Conservation (phyloP, 2,329 filamentous ascomycete genomes). For the Fusarium annulatum region DNA sequence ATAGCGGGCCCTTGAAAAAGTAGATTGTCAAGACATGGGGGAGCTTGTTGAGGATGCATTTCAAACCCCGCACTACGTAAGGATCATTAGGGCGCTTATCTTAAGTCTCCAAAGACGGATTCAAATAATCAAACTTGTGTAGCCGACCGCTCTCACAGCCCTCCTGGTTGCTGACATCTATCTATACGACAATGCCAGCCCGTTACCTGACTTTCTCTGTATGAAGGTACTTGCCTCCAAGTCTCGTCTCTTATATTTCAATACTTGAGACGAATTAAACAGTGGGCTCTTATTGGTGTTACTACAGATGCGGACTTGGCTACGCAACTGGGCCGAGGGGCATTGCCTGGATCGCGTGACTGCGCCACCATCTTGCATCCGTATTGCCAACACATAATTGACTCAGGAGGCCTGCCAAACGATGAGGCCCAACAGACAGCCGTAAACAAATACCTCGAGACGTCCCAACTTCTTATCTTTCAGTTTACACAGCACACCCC, state of each 20-base stretch:
- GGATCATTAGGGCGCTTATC: rapidly evolving
- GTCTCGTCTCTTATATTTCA: no score
- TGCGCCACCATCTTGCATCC: background rate
- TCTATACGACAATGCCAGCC: background rate
- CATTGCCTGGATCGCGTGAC: background rate
- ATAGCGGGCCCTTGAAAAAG: background rate
- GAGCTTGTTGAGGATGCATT: background rate
- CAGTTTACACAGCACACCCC: rapidly evolving
- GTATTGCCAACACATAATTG: background rate
- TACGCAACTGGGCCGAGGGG: background rate
- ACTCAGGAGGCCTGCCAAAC: background rate
- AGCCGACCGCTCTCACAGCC: background rate
- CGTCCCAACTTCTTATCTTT: rapidly evolving
- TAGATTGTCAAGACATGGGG: background rate
- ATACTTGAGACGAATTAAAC: no score
- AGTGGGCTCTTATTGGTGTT: rapidly evolving
- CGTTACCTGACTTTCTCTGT: background rate
- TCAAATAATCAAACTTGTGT: background rate
- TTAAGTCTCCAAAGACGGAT: rapidly evolving
- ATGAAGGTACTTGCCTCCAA: no score
- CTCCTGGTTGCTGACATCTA: no score
- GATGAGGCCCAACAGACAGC: background rate
- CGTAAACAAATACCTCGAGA: background rate
- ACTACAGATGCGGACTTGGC: background rate
- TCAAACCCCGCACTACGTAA: background rate